Evolutionary conservation across 83 land plant species (phyloP).

Genomic region (Picea abies): DNA sequence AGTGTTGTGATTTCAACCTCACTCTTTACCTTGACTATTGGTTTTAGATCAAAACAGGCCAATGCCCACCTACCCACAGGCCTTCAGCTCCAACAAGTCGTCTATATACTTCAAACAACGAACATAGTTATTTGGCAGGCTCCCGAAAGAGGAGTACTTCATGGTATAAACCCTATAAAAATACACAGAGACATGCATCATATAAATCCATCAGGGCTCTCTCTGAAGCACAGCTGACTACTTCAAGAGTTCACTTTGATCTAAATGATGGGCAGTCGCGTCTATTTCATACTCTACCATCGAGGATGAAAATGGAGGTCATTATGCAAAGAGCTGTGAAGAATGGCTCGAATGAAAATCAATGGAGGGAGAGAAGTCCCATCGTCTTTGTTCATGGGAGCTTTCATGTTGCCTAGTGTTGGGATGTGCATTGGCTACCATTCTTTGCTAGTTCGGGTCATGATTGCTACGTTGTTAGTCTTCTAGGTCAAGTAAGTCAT

Average conservation of each 20-base stretch:
- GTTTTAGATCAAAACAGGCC: neutral
- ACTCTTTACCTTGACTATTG: neutral
- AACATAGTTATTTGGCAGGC: too few species aligned
- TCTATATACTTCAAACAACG: neutral
- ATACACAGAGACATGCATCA: neutral
- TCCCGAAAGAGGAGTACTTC: neutral
- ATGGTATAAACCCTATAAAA: too few species aligned
- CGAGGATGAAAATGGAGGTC: too few species aligned
- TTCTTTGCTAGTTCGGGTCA: slow-evolving; percentile 62
- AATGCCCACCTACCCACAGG: neutral
- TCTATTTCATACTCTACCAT: too few species aligned
- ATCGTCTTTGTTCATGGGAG: slow-evolving; percentile 87
- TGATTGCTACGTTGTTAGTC: slow-evolving; percentile 81
- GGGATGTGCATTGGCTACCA: slow-evolving; percentile 87
- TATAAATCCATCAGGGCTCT: neutral
- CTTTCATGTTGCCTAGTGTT: slow-evolving; percentile 96
- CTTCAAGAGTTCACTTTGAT: slow-evolving; percentile 27
- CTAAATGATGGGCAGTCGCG: slow-evolving; percentile 54
- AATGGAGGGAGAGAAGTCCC: slow-evolving; percentile 27
- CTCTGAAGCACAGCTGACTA: neutral
- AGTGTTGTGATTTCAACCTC: neutral
- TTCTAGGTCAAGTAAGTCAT: slow-evolving; percentile 64
- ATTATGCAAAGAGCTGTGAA: too few species aligned
- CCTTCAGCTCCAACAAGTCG: neutral
- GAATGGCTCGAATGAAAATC: too few species aligned